Conservation (phyloP, 148 eudicot species). For the Drosera capensis region DNA sequence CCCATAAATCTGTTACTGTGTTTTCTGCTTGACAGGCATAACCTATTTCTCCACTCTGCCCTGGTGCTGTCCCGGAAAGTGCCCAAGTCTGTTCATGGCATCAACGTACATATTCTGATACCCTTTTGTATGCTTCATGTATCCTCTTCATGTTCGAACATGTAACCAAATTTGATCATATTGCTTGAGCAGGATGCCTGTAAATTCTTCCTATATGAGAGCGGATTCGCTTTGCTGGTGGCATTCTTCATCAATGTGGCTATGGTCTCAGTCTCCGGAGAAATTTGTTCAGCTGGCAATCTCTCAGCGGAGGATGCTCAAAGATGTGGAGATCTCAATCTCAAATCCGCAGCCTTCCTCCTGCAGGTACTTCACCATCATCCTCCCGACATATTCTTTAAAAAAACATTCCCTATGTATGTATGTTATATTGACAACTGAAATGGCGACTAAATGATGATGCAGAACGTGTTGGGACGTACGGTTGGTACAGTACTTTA, state of each 20-base stretch:
- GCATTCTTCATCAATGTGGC: constrained; percentile 20
- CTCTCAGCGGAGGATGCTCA: constrained; percentile 7
- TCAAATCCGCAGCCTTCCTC: constrained; percentile 21
- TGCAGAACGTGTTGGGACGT: constrained; percentile 54
- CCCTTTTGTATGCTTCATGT: background rate
- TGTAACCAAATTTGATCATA: background rate
- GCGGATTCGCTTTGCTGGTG: constrained; percentile 20
- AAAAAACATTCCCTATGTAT: background rate
- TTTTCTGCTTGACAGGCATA: constrained; percentile 24
- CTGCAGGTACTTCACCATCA: no score
- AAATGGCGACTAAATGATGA: background rate
- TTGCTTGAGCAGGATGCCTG: constrained; percentile 15
- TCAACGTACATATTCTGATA: constrained; percentile 11
- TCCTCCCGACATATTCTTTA: no score
- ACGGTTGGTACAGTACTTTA: constrained; percentile 54
- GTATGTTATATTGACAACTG: background rate
- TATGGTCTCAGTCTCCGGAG: constrained; percentile 11
- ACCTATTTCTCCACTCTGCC: constrained; percentile 57
- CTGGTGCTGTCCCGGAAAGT: constrained; percentile 45
- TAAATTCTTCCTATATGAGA: constrained; percentile 16
- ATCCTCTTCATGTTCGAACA: no score
- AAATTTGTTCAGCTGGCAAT: constrained; percentile 10
- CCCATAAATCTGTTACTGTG: background rate
- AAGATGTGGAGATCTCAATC: constrained; percentile 13
- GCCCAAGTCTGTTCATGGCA: constrained; percentile 37